Conservation (phyloP, 139 green algal species). For the Penium margaritaceum region DNA sequence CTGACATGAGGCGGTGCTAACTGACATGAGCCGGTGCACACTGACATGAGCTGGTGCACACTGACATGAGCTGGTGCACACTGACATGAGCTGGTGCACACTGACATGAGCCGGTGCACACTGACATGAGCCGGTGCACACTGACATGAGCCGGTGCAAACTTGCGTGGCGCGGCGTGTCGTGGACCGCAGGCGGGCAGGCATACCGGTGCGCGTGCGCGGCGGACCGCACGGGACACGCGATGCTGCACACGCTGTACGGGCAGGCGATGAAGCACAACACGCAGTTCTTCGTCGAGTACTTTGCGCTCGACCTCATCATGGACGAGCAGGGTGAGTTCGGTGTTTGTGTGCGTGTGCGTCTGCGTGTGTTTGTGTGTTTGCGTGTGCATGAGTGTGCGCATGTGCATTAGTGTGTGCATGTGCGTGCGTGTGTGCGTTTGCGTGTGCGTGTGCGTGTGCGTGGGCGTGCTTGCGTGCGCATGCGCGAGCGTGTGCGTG, state of each 20-base stretch:
- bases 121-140: too few relatives aligned
- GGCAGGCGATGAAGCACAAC: constrained; percentile 89
- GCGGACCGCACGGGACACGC: constrained; percentile 95
- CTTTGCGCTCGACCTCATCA: constrained; percentile 96
- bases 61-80: too few relatives aligned
- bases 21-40: too few relatives aligned
- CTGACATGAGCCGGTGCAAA: too few relatives aligned
- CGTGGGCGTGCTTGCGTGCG: neutral
- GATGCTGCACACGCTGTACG: constrained; percentile 99
- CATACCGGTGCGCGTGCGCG: constrained; percentile 62
- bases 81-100: too few relatives aligned
- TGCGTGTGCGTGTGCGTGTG: neutral
- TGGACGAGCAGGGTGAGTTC: constrained; percentile 64
- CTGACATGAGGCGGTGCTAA: too few relatives aligned
- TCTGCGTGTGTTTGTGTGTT: too few relatives aligned
- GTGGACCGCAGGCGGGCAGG: constrained; percentile 46
- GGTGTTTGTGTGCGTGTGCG: neutral
- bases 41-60: too few relatives aligned
- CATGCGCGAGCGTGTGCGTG: too few relatives aligned
- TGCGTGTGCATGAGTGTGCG: too few relatives aligned
- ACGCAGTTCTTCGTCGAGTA: constrained; percentile 98
- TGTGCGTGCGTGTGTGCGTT: neutral
- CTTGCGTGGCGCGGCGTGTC: too few relatives aligned
- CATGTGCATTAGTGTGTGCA: neutral
- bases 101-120: too few relatives aligned